Evolutionary conservation across 768 basidiomycete species (phyloP).

Genomic region (Albatrellus ellisii): DNA sequence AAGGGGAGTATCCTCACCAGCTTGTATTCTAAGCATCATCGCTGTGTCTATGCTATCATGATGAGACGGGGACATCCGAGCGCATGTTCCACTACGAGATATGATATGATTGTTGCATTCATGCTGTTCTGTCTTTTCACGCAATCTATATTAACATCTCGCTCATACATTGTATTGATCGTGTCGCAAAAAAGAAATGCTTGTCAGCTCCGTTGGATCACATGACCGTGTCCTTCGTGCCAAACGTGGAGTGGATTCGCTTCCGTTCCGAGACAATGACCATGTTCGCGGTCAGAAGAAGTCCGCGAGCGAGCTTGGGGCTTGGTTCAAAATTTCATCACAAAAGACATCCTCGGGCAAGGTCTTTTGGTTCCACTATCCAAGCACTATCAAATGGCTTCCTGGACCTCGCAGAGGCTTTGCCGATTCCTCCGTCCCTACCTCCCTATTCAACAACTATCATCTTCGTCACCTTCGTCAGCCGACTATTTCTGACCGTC

Average conservation of each 20-base stretch:
- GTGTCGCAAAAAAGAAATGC: too few species aligned
- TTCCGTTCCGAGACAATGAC: neutral
- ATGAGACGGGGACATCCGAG: neutral
- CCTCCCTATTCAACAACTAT: conserved; percentile 69
- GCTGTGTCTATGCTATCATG: conserved; percentile 9
- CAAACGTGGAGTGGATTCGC: neutral
- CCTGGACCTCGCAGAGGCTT: conserved; percentile 59
- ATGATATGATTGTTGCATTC: neutral
- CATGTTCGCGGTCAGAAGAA: neutral
- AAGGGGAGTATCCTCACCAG: conserved; percentile 95
- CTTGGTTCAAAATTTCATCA: neutral
- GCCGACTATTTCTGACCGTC: conserved; percentile 45
- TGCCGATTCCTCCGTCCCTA: conserved; percentile 56
- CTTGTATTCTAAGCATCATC: conserved; percentile 55
- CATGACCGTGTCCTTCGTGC: neutral
- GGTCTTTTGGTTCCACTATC: neutral
- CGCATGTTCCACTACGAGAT: conserved; percentile 8
- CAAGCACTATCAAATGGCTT: conserved; percentile 34
- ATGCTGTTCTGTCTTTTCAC: neutral
- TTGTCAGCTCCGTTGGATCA: neutral
- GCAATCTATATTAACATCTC: neutral
- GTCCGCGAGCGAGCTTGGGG: neutral
- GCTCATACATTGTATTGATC: neutral
- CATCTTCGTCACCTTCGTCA: conserved; percentile 48
- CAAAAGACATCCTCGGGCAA: neutral